Conservation (phyloP, 106 monocot species). For the Allium cepa region DNA sequence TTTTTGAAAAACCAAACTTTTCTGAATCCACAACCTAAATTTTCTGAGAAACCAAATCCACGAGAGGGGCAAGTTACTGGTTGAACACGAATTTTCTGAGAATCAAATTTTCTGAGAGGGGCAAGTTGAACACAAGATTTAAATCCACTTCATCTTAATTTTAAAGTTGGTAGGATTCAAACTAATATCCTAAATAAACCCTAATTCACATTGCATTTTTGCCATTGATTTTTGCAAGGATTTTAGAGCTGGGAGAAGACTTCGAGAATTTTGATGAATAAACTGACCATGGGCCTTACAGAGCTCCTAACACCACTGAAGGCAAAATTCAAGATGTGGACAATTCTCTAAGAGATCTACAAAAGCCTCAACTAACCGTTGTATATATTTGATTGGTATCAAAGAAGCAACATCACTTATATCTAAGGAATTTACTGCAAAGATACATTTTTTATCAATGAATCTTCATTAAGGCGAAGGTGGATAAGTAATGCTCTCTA, state of each 20-base stretch:
- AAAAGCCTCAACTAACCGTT: constrained; percentile 85
- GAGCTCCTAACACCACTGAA: constrained; percentile 91
- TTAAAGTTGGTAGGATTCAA: no score
- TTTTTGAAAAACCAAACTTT: no score
- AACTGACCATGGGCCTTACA: constrained; percentile 75
- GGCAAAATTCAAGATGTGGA: constrained; percentile 89
- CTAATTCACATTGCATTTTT: no score
- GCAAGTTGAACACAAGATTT: no score
- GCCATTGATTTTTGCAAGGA: constrained; percentile 88
- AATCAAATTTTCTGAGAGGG: no score
- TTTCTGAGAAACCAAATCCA: no score
- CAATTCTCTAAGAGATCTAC: constrained; percentile 77
- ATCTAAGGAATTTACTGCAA: constrained; percentile 62
- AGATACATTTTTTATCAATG: constrained; percentile 88
- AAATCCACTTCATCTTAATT: no score
- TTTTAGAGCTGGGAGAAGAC: constrained; percentile 68
- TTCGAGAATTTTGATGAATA: constrained; percentile 82
- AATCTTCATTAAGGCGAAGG: constrained; percentile 90
- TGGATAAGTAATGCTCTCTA: constrained; percentile 78
- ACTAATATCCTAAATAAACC: no score
- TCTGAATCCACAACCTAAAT: no score
- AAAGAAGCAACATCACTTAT: constrained; percentile 56
- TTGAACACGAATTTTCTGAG: no score
- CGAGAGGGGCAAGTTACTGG: no score
- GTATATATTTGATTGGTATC: constrained; percentile 76